Base-by-base conservation (phyloP, 768 basidiomycete species). In the Clitopilus passeckerianus region DNA sequence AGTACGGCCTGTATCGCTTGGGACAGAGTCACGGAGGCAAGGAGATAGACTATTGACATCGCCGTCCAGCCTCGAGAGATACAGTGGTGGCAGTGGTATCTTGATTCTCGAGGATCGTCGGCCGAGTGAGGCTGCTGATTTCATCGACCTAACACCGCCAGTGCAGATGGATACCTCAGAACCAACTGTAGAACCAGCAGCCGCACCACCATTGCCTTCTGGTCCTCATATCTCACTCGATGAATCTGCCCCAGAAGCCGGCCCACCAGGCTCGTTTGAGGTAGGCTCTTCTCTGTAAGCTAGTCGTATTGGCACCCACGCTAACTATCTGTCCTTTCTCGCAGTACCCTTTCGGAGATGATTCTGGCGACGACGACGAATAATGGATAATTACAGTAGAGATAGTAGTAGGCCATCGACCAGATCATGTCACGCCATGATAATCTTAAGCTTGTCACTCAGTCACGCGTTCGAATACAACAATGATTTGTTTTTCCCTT, bases 71-170 rank as follows among this genome's bases (percentile, higher is more conserved):
- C 77, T 84, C 33, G 85, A 89, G 68, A 84, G 82, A 63, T 87
- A 83, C 64, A 86, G 84, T 35, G 87, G 89, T 35, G 94, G 93
- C 18, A 91, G 91, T 50, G 95, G 95, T 4, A 95, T 98, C 63
- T 68, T 99, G 58, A 82, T 99, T 61, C 72, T 99, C 59, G 75
- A 81, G 35, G 95, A 97, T 72, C 80, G 80, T 52, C 81, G 78
- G 63, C 87, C 91, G 9, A 82, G 81, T 23, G 89, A 89, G 59
- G 83, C 83, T 60, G 83, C 81, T 5, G 90, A 94, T 67, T 88
- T 88, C 68, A 87, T 98, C 59, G 83, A 84, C 58, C 74, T 83
- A 56, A 77, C 77, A 57, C 73, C 80, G 14, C 73, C 75, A 20
- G 68, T 70, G 27, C 65, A 68, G 20, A 65, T 64, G 8, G 68